Evolutionary conservation across 2,329 filamentous ascomycete species (phyloP), one percentile per base, ranked within the genome.

Genomic region (Chrysosporium queenslandicum): DNA sequence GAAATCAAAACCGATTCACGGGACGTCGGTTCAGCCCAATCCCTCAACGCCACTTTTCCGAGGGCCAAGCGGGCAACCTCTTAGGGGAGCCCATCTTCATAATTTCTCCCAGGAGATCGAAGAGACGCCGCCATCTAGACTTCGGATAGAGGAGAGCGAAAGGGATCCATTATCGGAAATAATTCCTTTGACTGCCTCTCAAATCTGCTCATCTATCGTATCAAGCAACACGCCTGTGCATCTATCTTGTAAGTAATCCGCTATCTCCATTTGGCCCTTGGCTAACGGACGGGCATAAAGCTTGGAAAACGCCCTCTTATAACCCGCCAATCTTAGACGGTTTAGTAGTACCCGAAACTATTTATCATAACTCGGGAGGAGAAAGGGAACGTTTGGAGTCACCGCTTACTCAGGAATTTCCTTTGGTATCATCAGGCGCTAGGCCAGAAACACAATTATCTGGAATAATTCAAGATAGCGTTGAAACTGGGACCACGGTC

Each of bases 91-190:
- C 25, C 2, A 9, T 29, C 3, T 23, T 14, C 16, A 23, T 34
- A 21, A n/a, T 11, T 32, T 23, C 29, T 12, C 43, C 16, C 23
- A 29, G 16, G 51, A 56, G 42, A 53, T 56, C 14, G 51, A 37
- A 3, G 51, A 56, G 47, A 56, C 54, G 29, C 54, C 54, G 5
- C n/a, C 12, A 41, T 53, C 51, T 16, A 46, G 14, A 4, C 42
- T 53, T 18, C 27, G 20, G 21, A 27, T 56, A 50, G 40, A 47
- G 14, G n/a, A 43, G 20, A 50, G 50, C 16, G 16, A 46, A 18
- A 32, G 36, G 16, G 25, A 5, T 29, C 14, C 16, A 18, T 14
- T 18, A 20, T 32, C 42, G n/a, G 18, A 20, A 12, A 25, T 8
- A 14, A 18, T 21, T 32, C 45, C 36, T 2, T 20, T 23, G 9